Evolutionary conservation across 208 protist species (phyloP), one percentile per base, ranked within the genome.

Genomic region (Tritrichomonas foetus): DNA sequence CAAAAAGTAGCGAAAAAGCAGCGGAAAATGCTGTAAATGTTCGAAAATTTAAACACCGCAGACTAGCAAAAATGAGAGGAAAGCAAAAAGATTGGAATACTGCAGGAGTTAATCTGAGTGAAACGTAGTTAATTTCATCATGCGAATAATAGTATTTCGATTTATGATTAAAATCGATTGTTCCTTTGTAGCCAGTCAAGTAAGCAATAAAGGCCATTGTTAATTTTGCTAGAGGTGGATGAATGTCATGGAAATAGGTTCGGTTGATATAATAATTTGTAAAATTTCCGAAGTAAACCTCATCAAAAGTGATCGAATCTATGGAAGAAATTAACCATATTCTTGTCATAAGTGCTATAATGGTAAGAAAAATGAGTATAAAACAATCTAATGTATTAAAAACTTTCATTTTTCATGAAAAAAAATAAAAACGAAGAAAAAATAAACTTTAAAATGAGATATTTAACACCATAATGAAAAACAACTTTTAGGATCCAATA

Each of bases 281-380:
- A 30, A 89, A 89, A 89, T 89, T 89, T 53, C 78, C 78, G 57
- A 89, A 89, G 39, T 89, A 57, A 89, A 89, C 78, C 36, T 89
- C 78, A 16, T 89, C 78, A 89, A 89, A 89, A 57, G 41, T 36
- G 13, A 33, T 27, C 11, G 41, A n/a, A 89, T 53, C 11, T 5
- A 25, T 8, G n/a, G 8, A 8, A n/a, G 11, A 69, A n/a, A 33
- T 69, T 69, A 69, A 69, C 64, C 64, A 69, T 30, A 69, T n/a
- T n/a, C 64, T 11, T n/a, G 64, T 61, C 16, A 16, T 61, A 5
- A 61, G 16, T 61, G 53, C 5, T 22, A 61, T 61, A 61, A 61
- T 22, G 16, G 53, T 61, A 61, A 61, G 5, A 61, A 5, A 61
- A 61, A 61, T 61, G 53, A 61, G 53, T 61, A 61, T 22, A 61